These are phyloP conservation scores for Colletotrichum lindemuthianum DNA, from an alignment of 2,329 filamentous ascomycete species.

Conservation along the genomic window DNA sequence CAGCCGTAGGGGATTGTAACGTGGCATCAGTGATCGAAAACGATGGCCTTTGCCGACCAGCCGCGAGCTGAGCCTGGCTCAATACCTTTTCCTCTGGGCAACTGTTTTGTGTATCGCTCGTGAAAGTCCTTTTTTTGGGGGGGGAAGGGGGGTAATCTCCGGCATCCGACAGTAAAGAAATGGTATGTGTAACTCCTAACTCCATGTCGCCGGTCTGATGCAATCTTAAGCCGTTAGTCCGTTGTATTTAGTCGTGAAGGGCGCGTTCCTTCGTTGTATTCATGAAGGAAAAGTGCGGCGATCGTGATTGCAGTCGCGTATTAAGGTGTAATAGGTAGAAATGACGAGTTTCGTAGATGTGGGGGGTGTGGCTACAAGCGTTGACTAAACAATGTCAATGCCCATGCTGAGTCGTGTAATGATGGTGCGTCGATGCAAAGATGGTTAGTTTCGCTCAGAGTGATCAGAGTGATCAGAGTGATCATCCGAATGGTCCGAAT, in stretches of 20 bases:
- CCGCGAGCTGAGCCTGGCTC: conserved; percentile 12
- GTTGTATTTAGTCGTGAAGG: conserved; percentile 30
- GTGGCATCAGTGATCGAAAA: not conserved
- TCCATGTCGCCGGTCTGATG: conserved; percentile 36
- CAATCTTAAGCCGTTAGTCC: conserved; percentile 37
- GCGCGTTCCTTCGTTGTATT: conserved; percentile 25
- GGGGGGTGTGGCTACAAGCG: not conserved
- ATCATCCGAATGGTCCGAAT: conserved; percentile 26
- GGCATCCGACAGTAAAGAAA: conserved; percentile 23
- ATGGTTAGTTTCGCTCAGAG: conserved; percentile 22
- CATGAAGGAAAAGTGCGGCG: conserved; percentile 19
- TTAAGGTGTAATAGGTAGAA: conserved; percentile 20
- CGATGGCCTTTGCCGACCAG: conserved; percentile 13
- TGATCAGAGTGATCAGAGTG: conserved; percentile 29
- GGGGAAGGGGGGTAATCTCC: not conserved
- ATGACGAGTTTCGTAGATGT: conserved; percentile 1
- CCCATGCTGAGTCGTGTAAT: conserved; percentile 4
- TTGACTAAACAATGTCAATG: not conserved
- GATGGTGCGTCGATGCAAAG: not conserved
- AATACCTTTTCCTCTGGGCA: conserved; percentile 20
- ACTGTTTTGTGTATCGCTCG: conserved; percentile 26
- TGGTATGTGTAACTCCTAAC: conserved; percentile 34
- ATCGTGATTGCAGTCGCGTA: not conserved
- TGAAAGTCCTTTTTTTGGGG: conserved; percentile 22
- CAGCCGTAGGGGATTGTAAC: conserved; percentile 5